Conservation (phyloP, 176 grass and related monocot genomes). For the Typha latifolia region DNA sequence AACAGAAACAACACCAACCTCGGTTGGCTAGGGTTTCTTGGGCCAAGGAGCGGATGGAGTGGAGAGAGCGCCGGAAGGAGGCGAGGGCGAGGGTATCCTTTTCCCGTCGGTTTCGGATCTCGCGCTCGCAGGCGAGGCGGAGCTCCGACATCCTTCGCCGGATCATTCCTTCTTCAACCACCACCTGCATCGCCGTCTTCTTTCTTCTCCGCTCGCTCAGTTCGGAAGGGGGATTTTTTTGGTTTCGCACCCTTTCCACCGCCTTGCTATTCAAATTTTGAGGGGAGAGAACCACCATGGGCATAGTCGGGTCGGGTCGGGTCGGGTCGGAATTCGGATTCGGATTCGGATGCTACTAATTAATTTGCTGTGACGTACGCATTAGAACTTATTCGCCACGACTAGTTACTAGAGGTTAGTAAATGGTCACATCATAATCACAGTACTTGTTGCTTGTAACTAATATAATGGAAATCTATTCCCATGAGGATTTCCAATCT, state of each 20-base stretch:
- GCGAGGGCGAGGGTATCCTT: conserved; percentile 17
- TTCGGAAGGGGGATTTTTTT: neutral
- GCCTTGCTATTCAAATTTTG: conserved; percentile 16
- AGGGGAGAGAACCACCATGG: neutral
- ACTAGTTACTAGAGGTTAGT: no score
- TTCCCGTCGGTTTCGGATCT: conserved; percentile 19
- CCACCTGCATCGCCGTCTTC: conserved; percentile 8
- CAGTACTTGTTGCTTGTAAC: no score
- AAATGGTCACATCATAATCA: no score
- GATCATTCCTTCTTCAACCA: conserved; percentile 6
- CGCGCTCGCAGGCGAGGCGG: conserved; percentile 19
- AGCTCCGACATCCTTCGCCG: conserved; percentile 25
- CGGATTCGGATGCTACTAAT: no score
- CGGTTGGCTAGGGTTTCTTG: conserved; percentile 28
- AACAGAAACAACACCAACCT: conserved; percentile 19
- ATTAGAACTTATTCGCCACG: no score
- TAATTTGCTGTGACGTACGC: no score
- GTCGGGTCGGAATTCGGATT: no score
- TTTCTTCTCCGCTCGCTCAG: neutral
- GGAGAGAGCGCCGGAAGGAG: conserved; percentile 42
- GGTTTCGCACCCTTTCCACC: conserved; percentile 12
- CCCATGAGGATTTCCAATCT: no score
- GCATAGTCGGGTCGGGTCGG: conserved; percentile 4
- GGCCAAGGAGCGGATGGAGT: conserved; percentile 48
- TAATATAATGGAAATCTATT: no score